These are phyloP conservation scores for Scorias spongiosa DNA, from an alignment of 2,329 filamentous ascomycete genomes.

Conservation along the genomic window DNA sequence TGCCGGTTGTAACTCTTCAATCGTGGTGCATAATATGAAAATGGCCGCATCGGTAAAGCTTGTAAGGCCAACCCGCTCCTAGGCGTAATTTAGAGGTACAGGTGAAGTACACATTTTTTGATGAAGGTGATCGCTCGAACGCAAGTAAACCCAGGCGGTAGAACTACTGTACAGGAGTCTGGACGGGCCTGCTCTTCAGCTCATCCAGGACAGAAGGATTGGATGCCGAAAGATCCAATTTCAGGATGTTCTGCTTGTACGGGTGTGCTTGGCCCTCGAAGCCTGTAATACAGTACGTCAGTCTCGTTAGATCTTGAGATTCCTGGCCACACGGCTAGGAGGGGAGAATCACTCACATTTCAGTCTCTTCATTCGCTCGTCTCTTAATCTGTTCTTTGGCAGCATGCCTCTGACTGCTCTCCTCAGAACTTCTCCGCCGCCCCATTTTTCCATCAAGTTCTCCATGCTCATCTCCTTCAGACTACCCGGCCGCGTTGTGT, in stretches of 20 bases:
- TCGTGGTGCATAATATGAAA: no score
- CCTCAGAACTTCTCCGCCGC: slow-evolving; percentile 77
- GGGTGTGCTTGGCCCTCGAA: slow-evolving; percentile 90
- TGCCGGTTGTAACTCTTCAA: no score
- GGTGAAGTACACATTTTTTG: background rate
- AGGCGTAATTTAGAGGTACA: no score
- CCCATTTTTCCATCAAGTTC: slow-evolving; percentile 82
- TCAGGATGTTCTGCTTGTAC: slow-evolving; percentile 75
- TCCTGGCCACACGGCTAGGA: background rate
- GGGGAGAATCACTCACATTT: slow-evolving; percentile 44
- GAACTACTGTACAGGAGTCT: background rate
- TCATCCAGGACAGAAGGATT: background rate
- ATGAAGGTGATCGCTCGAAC: slow-evolving; percentile 4
- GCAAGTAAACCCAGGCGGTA: slow-evolving; percentile 31
- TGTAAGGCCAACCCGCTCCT: no score
- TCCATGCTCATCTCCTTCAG: slow-evolving; percentile 89
- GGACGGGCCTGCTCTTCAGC: background rate
- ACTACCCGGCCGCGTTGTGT: slow-evolving; percentile 78
- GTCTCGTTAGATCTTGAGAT: slow-evolving; percentile 1
- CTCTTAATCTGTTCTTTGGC: slow-evolving; percentile 85
- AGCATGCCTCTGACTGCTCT: slow-evolving; percentile 94
- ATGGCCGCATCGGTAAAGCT: no score
- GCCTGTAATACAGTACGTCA: slow-evolving; percentile 32
- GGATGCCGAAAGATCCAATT: slow-evolving; percentile 32
- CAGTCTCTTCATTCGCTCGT: slow-evolving; percentile 71